Conservation (phyloP, 2,329 filamentous ascomycete genomes). For the Dactylellina drechsleri region DNA sequence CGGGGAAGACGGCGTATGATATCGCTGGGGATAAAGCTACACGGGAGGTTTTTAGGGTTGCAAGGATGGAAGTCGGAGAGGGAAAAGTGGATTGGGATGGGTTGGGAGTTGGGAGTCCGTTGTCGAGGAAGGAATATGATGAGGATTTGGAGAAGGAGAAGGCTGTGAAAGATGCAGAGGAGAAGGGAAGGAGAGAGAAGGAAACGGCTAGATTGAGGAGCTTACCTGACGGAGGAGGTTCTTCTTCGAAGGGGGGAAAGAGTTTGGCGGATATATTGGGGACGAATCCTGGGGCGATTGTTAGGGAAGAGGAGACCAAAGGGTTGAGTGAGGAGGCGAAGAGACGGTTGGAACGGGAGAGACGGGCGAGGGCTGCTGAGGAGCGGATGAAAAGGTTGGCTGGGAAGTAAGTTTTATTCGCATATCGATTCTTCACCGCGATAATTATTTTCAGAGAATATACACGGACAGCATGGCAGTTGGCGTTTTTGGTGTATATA, state of each 20-base stretch:
- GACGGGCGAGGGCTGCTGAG: constrained; percentile 89
- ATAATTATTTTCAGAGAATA: neutral
- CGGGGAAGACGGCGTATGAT: constrained; percentile 87
- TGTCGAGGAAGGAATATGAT: constrained; percentile 78
- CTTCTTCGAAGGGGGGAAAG: constrained; percentile 65
- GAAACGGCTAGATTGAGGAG: constrained; percentile 71
- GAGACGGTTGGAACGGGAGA: constrained; percentile 83
- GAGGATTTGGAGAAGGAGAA: constrained; percentile 76
- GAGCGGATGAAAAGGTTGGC: constrained; percentile 80
- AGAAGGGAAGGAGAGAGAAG: constrained; percentile 77
- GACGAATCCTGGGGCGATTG: constrained; percentile 70
- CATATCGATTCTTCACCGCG: too few relatives aligned
- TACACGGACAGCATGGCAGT: constrained; percentile 13
- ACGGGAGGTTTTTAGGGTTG: constrained; percentile 89
- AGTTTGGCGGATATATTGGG: constrained; percentile 69
- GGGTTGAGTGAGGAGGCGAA: constrained; percentile 89
- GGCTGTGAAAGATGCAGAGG: constrained; percentile 72
- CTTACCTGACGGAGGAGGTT: constrained; percentile 36
- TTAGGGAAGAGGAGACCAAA: constrained; percentile 81
- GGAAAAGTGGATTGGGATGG: constrained; percentile 79
- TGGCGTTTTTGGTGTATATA: constrained; percentile 25
- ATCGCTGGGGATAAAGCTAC: constrained; percentile 85
- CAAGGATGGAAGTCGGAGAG: constrained; percentile 83
- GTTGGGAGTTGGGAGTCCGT: constrained; percentile 75
- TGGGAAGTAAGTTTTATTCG: constrained; percentile 56